These are phyloP conservation scores for Skeletonema marinoi DNA, from an alignment of 108 stramenopile species.

Conservation along the genomic window DNA sequence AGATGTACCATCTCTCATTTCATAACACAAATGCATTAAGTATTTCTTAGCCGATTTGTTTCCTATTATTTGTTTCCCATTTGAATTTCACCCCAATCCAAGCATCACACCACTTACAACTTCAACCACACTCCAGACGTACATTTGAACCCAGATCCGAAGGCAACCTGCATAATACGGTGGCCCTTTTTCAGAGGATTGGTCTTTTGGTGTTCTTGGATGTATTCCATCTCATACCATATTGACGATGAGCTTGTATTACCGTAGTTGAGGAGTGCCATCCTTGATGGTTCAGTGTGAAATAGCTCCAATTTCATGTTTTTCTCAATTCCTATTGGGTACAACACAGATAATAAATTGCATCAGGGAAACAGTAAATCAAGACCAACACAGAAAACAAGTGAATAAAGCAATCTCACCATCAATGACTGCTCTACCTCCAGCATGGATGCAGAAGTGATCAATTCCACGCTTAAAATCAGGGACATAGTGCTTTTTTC, in stretches of 20 bases:
- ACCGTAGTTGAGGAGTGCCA: conserved; percentile 92
- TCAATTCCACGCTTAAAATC: conserved; percentile 98
- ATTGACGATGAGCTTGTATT: conserved; percentile 97
- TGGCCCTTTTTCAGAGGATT: conserved; percentile 91
- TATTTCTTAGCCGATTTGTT: conserved; percentile 20
- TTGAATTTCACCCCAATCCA: not conserved
- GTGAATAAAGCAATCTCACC: conserved; percentile 56
- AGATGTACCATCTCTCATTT: not conserved
- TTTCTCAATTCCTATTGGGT: conserved; percentile 90
- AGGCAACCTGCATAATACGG: conserved; percentile 95
- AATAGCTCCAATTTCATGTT: conserved; percentile 91
- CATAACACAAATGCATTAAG: conserved; percentile 17
- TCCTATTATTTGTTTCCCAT: not conserved
- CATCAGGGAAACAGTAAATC: not conserved
- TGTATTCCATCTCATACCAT: conserved; percentile 98
- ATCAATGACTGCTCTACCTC: conserved; percentile 95
- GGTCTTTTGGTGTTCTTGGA: conserved; percentile 86
- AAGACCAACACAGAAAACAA: conserved; percentile 3
- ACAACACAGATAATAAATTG: not conserved
- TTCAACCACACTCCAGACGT: conserved; percentile 97
- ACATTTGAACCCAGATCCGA: conserved; percentile 99
- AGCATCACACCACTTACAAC: conserved; percentile 45
- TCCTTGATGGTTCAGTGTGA: conserved; percentile 94
- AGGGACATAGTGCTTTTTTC: conserved; percentile 89
- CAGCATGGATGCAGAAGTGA: conserved; percentile 98